Percentiles rank a stretch among this genome's conserved stretches.
These are phyloP conservation scores for Paralagenidium karlingii DNA, from an alignment of 352 stramenopile species.

Conservation along the genomic window DNA sequence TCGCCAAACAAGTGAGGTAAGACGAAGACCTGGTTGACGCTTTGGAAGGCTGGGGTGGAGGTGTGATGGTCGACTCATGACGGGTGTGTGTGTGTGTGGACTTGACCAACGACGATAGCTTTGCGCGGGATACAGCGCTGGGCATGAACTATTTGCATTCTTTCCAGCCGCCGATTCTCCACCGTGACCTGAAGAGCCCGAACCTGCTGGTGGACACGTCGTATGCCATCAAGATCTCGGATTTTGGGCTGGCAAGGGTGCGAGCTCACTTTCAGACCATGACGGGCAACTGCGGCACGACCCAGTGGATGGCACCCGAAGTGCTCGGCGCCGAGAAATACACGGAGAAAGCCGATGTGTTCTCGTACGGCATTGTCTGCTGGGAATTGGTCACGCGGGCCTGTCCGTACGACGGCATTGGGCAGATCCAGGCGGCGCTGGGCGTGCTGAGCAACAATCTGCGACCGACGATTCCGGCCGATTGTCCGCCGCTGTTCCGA, in stretches of 20 bases:
- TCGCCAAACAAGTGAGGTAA: conserved; percentile 57
- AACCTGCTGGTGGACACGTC: conserved; percentile 70
- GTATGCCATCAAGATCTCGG: conserved; percentile 82
- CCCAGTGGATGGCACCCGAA: conserved; percentile 81
- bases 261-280: conserved; percentile 81
- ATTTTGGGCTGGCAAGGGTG: conserved; percentile 76
- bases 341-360: conserved; percentile 81
- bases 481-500: conserved; percentile 67
- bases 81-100: not conserved
- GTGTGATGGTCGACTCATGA: not conserved
- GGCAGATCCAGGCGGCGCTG: conserved; percentile 81
- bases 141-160: conserved; percentile 85
- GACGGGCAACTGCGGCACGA: conserved; percentile 78
- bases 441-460: conserved; percentile 82
- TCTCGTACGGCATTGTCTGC: conserved; percentile 76
- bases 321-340: conserved; percentile 76
- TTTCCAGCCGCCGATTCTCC: conserved; percentile 75
- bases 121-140: conserved; percentile 63
- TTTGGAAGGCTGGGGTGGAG: not conserved
- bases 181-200: conserved; percentile 79
- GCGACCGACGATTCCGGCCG: conserved; percentile 62
- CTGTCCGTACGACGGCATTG: conserved; percentile 86
- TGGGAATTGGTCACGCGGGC: conserved; percentile 84
- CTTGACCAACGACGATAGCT: conserved; percentile 15
- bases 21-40: not conserved